Base-by-base conservation (phyloP, 1,139 yeast species). In the Saccharomyces hybrid region DNA sequence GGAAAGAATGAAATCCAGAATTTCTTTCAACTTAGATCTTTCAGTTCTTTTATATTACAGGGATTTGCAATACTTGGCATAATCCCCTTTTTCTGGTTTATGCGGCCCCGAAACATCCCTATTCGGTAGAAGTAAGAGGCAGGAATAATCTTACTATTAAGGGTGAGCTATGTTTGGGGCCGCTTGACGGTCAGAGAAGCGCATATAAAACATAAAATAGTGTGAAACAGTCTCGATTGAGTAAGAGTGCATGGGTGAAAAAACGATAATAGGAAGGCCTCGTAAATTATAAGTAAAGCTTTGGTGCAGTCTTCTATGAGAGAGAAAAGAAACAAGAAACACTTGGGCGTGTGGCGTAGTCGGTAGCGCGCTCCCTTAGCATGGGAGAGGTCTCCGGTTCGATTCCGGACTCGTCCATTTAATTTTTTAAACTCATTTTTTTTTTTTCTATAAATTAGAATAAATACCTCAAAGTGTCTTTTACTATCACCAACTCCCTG, bases 321-420 rank as follows among this genome's bases (percentile, higher is more conserved):
- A 1, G 1, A 3, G 14, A 13, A 3, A 4, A 31, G 2, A 31
- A 4, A 31, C 34, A 31, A 31, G 34, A 31, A 28, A 31, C n/a
- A 31, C 34, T 13, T 54, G 89, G 89, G 89, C 88, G 88, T 83
- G 88, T 84, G 88, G 89, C 89, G 88, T 80, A 84, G 23, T 20
- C 4, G 23, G 23, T 20, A 20, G 23, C 23, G 23, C 23, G 23
- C 23, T 31, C 23, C 23, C 23, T 20, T 20, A 20, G 23, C 23
- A 20, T 20, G 23, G 23, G 23, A 20, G 23, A 20, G 23, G 23
- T 20, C 23, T 20, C 23, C 23, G 23, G 23, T 20, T 20, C 23
- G 23, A 20, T 20, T 20, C 23, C 23, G 23, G 23, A 20, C 23
- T 20, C 23, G 23, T 20, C 23, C 23, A 20, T 2, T 20, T 20